Conservation (phyloP, 1,284 basidiomycete genomes). For the Polyporus tsugae region DNA sequence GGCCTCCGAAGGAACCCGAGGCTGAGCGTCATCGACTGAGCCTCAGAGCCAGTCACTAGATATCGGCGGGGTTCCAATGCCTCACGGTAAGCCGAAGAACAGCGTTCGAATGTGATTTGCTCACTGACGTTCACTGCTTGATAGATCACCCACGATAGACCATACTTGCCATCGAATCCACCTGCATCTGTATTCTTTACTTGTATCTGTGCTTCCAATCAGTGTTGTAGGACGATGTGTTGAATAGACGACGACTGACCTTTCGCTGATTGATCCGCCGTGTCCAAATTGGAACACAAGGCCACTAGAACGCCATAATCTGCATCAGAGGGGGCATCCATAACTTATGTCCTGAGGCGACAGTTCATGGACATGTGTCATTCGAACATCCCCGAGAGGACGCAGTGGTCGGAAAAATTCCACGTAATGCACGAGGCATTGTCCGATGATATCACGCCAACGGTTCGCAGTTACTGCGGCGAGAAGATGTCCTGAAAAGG, state of each 20-base stretch:
- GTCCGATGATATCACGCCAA: not conserved
- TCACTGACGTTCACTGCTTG: not conserved
- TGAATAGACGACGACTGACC: not conserved
- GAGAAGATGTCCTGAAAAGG: not conserved
- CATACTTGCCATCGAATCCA: not conserved
- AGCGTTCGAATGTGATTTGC: not conserved
- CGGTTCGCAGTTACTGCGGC: not conserved
- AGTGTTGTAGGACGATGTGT: not conserved
- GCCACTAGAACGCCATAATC: not conserved
- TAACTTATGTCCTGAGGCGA: not conserved
- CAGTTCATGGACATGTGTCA: not conserved
- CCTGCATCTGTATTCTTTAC: not conserved
- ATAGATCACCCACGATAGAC: not conserved
- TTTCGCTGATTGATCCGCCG: not conserved
- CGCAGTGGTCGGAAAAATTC: not conserved
- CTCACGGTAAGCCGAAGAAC: not conserved
- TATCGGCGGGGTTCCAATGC: not conserved
- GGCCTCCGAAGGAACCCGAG: not conserved
- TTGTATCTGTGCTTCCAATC: not conserved
- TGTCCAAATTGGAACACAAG: not conserved
- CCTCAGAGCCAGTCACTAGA: not conserved
- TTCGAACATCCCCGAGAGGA: not conserved
- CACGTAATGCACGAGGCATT: not conserved
- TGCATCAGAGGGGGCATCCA: not conserved
- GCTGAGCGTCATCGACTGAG: not conserved